Conservation (phyloP, 2,329 filamentous ascomycete species). For the Didymella keratinophila region DNA sequence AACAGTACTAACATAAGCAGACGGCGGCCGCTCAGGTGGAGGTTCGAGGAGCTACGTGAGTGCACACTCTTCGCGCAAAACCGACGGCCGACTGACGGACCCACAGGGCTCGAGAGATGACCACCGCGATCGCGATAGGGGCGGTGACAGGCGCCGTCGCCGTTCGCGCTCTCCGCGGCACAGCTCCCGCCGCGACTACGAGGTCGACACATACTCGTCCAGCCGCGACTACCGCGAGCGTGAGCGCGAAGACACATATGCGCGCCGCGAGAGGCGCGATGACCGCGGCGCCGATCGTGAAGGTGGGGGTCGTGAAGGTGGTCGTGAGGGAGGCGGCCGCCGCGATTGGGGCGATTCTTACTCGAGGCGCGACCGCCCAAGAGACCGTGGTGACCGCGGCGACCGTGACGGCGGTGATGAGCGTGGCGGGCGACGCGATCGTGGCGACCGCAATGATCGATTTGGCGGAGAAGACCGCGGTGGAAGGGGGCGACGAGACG, state of each 20-base stretch:
- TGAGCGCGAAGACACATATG: constrained; percentile 92
- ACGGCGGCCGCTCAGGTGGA: constrained; percentile 48
- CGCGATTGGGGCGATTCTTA: constrained; percentile 69
- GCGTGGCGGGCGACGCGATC: constrained; percentile 45
- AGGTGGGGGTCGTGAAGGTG: constrained; percentile 43
- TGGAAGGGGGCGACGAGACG: constrained; percentile 34
- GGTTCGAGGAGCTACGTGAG: constrained; percentile 51
- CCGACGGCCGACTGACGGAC: constrained; percentile 33
- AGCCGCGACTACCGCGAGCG: constrained; percentile 92
- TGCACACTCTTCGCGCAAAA: constrained; percentile 25
- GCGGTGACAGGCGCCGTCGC: constrained; percentile 61
- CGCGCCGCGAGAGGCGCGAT: constrained; percentile 64
- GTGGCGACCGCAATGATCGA: constrained; percentile 54
- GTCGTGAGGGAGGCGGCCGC: constrained; percentile 54
- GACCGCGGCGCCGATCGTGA: constrained; percentile 61
- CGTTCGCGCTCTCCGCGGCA: constrained; percentile 88
- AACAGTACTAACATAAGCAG: constrained; percentile 45
- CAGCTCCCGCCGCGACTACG: constrained; percentile 70
- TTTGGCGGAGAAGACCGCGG: constrained; percentile 53
- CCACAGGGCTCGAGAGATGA: constrained; percentile 44
- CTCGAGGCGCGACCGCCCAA: constrained; percentile 46
- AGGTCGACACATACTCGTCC: constrained; percentile 87
- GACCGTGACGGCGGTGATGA: constrained; percentile 47
- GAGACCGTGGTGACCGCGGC: constrained; percentile 40
- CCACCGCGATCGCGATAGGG: constrained; percentile 40